Evolutionary conservation across 768 basidiomycete genomes (phyloP).

Genomic region (Tulasnella sp.): DNA sequence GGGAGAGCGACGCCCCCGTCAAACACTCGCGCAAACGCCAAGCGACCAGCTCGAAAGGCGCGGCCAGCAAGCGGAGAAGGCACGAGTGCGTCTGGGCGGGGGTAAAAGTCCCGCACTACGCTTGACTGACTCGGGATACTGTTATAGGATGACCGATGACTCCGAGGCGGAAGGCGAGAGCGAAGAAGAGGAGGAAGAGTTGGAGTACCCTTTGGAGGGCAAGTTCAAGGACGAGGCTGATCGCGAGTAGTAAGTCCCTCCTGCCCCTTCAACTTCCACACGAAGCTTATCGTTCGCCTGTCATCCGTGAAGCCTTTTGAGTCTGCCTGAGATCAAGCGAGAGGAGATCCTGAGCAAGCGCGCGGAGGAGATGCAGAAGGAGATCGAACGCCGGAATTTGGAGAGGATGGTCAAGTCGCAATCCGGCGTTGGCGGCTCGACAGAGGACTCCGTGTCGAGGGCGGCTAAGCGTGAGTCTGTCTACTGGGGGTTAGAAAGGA

Average conservation of each 20-base stretch:
- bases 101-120: constrained; percentile 19
- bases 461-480: constrained; percentile 60
- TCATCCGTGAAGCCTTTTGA: constrained; percentile 52
- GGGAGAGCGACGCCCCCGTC: constrained; percentile 20
- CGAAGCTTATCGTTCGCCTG: constrained; percentile 3
- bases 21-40: constrained; percentile 18
- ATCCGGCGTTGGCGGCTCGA: constrained; percentile 26
- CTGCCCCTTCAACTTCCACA: neutral
- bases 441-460: constrained; percentile 50
- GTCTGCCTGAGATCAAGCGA: constrained; percentile 77
- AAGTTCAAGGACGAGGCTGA: constrained; percentile 82
- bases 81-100: constrained; percentile 43
- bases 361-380: constrained; percentile 65
- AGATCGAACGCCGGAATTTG: constrained; percentile 57
- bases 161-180: constrained; percentile 39
- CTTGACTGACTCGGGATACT: constrained; percentile 24
- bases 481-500: too few relatives aligned
- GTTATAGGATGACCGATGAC: constrained; percentile 16
- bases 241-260: constrained; percentile 52
- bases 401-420: constrained; percentile 64
- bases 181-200: constrained; percentile 48
- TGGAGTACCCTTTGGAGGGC: constrained; percentile 84
- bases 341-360: constrained; percentile 77
- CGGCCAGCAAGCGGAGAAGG: constrained; percentile 49
- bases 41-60: constrained; percentile 9